Base-by-base conservation (phyloP, 371 early-diverging fungal genomes). In the Rhizopus stolonifer region DNA sequence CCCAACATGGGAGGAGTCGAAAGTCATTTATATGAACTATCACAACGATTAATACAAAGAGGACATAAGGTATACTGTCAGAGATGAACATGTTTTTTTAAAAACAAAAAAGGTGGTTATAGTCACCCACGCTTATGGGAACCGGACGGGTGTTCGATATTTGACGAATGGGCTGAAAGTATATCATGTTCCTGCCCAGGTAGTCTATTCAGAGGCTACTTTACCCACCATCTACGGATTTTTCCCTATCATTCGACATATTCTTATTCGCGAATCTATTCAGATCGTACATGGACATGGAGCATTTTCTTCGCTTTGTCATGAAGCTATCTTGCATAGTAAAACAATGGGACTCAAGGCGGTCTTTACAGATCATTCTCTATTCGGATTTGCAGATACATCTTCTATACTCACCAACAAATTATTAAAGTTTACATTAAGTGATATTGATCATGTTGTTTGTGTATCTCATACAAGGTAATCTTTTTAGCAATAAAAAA, bases 1-100 rank as follows among this genome's bases (percentile, higher is more conserved):
- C 99, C 99, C 26, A 93, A 92, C 55, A 86, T 92, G 61, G 99
- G 99, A 44, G 99, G 99, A 5, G 95, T 99, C 3, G 99, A 99
- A 70, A 91, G 91, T 33, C 99, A 99, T 76, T 74, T 99, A 26
- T 94, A 92, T 64, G 89, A 91, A 65, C 74, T 99, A 36, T 89
- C 95, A 15, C 93, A 94, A 69, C 82, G 91, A 47, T 77, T 99
- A 34, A 88, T 93, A 38, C 83, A 80, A 56, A 80, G 92, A 18
- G 99, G 98, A 14, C 99, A 99, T 77, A 96, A 95, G 67, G 93
- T 92, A 61, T 31, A 17, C 24, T 15, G 26, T 29, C 31, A 29
- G 31, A 29, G 31, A 29, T 10, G 31, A 29, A 7, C n/a, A n/a
- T n/a, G n/a, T n/a, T n/a, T n/a, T n/a, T n/a, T 32, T 24, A 23